Conservation (phyloP, 192 early-diverging fungal species). For the Podila horticola region DNA sequence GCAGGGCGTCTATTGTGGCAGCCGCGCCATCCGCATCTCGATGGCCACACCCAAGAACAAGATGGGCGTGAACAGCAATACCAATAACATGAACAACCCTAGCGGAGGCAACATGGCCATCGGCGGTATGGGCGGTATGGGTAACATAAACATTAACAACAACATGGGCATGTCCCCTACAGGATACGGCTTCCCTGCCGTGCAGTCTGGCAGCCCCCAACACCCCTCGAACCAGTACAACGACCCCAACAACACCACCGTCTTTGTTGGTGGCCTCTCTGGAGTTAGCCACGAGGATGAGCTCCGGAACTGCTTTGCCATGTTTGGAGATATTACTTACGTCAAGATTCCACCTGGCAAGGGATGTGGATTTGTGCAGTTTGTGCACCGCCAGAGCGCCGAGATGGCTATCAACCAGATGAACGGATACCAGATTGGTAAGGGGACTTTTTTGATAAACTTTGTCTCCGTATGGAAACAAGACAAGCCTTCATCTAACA, state of each 20-base stretch:
- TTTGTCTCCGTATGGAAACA: background rate
- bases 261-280: slow-evolving; percentile 95
- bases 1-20: slow-evolving; percentile 86
- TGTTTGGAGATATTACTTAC: slow-evolving; percentile 93
- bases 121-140: slow-evolving; percentile 18
- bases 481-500: background rate
- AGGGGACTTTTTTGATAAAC: background rate
- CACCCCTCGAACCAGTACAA: slow-evolving; percentile 56
- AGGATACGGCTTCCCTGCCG: slow-evolving; percentile 28
- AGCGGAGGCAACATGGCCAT: slow-evolving; percentile 11
- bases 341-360: slow-evolving; percentile 96
- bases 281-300: slow-evolving; percentile 89
- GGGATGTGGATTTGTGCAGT: slow-evolving; percentile 97
- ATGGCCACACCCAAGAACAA: slow-evolving; percentile 91
- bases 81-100: slow-evolving; percentile 75
- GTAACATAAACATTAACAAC: slow-evolving; percentile 24
- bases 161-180: slow-evolving; percentile 33
- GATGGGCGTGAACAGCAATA: slow-evolving; percentile 84
- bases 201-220: slow-evolving; percentile 52
- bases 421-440: slow-evolving; percentile 88
- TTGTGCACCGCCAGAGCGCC: slow-evolving; percentile 81
- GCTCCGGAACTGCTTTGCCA: slow-evolving; percentile 79
- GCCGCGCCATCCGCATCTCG: slow-evolving; percentile 90
- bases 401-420: slow-evolving; percentile 92
- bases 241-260: slow-evolving; percentile 95